Conservation (phyloP, 2,329 filamentous ascomycete species). For the Juglanconis sp. region DNA sequence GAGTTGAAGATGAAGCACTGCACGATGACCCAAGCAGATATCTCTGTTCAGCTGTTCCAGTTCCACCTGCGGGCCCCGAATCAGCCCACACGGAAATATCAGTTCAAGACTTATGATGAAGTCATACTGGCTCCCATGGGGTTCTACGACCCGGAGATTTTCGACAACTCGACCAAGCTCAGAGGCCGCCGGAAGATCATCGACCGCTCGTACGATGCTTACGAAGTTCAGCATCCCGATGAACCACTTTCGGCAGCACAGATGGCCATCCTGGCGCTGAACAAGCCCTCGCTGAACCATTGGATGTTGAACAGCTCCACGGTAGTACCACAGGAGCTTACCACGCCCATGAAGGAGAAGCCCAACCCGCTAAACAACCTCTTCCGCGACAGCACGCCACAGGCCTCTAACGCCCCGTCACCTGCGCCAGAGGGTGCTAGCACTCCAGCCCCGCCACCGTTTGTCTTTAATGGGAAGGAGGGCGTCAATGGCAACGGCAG, state of each 20-base stretch:
- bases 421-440: constrained; percentile 75
- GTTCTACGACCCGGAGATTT: constrained; percentile 85
- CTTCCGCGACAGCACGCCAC: constrained; percentile 70
- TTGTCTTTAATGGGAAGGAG: constrained; percentile 51
- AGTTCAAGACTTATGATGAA: constrained; percentile 96
- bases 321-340: constrained; percentile 43
- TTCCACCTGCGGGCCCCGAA: constrained; percentile 88
- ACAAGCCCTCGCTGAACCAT: constrained; percentile 53
- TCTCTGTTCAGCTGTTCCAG: constrained; percentile 82
- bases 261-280: constrained; percentile 58
- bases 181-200: constrained; percentile 75
- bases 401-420: constrained; percentile 81
- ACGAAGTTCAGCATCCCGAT: constrained; percentile 82
- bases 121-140: constrained; percentile 92
- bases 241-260: constrained; percentile 87
- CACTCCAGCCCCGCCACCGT: constrained; percentile 61
- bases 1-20: constrained; percentile 93
- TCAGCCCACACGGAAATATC: constrained; percentile 86
- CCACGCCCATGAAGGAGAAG: constrained; percentile 61
- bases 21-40: constrained; percentile 84
- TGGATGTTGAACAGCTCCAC: constrained; percentile 40
- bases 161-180: constrained; percentile 80
- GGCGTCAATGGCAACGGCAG: constrained; percentile 43
- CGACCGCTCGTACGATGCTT: constrained; percentile 86
- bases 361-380: constrained; percentile 68